These are phyloP conservation scores for Rutidosis leptorrhynchoides DNA, from an alignment of 129 eudicot genomes.

Conservation along the genomic window DNA sequence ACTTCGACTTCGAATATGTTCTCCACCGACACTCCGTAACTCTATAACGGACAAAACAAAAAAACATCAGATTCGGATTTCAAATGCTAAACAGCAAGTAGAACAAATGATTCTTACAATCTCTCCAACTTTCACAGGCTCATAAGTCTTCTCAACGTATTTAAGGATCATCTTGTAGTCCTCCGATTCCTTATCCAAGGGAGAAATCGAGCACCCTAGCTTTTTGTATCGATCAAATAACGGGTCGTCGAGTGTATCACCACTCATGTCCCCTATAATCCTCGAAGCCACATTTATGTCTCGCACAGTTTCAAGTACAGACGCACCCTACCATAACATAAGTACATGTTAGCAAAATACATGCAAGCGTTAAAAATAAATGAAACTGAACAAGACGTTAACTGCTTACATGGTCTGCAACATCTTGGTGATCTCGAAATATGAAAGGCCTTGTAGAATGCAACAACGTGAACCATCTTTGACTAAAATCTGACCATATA, in stretches of 20 bases:
- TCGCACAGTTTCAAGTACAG: slow-evolving; percentile 60
- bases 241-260: slow-evolving; percentile 73
- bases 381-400: not conserved
- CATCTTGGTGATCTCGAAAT: slow-evolving; percentile 47
- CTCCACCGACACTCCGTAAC: slow-evolving; percentile 65
- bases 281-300: slow-evolving; percentile 74
- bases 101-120: slow-evolving; percentile 40
- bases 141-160: slow-evolving; percentile 74
- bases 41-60: slow-evolving; percentile 34
- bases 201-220: slow-evolving; percentile 57
- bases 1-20: slow-evolving; percentile 59
- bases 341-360: not conserved
- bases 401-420: slow-evolving; percentile 68
- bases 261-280: slow-evolving; percentile 72
- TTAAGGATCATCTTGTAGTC: slow-evolving; percentile 73
- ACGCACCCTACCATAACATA: slow-evolving; percentile 48
- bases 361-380: not conserved
- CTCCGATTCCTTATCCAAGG: slow-evolving; percentile 55
- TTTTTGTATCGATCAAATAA: slow-evolving; percentile 53
- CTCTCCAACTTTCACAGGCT: slow-evolving; percentile 89
- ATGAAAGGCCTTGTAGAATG: slow-evolving; percentile 71
- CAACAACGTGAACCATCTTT: slow-evolving; percentile 73
- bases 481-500: slow-evolving; percentile 83
- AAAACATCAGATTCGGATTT: not conserved
- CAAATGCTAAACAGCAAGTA: too few relatives aligned